Conservation (phyloP, 2,329 filamentous ascomycete species). For the Botrytis medusae region DNA sequence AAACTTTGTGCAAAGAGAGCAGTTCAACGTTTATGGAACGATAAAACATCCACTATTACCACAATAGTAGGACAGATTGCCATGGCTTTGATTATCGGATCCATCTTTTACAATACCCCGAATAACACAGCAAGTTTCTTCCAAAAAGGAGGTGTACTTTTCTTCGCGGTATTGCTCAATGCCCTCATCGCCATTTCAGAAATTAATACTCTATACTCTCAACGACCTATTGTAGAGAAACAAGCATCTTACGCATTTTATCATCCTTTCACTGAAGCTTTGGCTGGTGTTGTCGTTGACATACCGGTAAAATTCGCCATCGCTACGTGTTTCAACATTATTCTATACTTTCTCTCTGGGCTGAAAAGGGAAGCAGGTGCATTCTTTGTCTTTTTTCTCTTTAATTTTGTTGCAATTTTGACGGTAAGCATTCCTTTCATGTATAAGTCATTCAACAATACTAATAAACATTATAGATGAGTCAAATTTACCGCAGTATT, state of each 20-base stretch:
- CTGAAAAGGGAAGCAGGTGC: slow-evolving; percentile 62
- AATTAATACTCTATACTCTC: slow-evolving; percentile 74
- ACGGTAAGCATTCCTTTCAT: slow-evolving; percentile 55
- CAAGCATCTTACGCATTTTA: slow-evolving; percentile 86
- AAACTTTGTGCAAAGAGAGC: slow-evolving; percentile 78
- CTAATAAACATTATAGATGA: slow-evolving; percentile 59
- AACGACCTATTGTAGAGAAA: slow-evolving; percentile 90
- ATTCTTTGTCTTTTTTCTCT: slow-evolving; percentile 75
- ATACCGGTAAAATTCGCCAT: slow-evolving; percentile 80
- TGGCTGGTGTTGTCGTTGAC: slow-evolving; percentile 83
- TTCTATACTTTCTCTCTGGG: slow-evolving; percentile 84
- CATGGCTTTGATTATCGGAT: slow-evolving; percentile 63
- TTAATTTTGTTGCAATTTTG: slow-evolving; percentile 48
- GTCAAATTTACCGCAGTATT: slow-evolving; percentile 67
- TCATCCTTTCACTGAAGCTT: slow-evolving; percentile 83
- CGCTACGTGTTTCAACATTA: slow-evolving; percentile 73
- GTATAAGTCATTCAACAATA: slow-evolving; percentile 63
- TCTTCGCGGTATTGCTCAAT: slow-evolving; percentile 68
- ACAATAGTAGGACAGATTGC: slow-evolving; percentile 42
- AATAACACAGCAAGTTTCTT: slow-evolving; percentile 58
- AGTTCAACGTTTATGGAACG: slow-evolving; percentile 73
- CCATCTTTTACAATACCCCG: slow-evolving; percentile 62
- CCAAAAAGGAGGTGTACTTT: slow-evolving; percentile 62
- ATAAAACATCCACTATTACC: slow-evolving; percentile 67
- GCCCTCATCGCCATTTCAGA: slow-evolving; percentile 63